Conservation (phyloP, 768 basidiomycete species). For the Astraeus odoratus region DNA sequence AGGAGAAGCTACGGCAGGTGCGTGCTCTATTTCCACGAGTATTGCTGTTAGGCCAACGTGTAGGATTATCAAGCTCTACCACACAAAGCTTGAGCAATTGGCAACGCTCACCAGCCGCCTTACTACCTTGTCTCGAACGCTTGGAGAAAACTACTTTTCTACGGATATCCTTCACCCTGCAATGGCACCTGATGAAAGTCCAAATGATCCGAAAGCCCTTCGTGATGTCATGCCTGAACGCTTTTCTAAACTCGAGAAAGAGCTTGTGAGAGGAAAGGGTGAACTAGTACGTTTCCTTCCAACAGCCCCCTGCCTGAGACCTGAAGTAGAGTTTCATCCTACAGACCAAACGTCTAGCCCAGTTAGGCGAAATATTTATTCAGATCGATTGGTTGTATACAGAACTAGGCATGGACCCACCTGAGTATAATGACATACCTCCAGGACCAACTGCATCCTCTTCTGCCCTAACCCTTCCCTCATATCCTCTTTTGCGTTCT, state of each 20-base stretch:
- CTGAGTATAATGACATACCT: conserved; percentile 42
- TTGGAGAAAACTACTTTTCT: conserved; percentile 53
- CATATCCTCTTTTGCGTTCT: conserved; percentile 37
- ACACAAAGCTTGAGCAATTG: conserved; percentile 72
- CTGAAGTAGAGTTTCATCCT: conserved; percentile 2
- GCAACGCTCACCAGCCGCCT: conserved; percentile 65
- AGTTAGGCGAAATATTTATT: conserved; percentile 55
- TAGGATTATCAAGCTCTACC: conserved; percentile 45
- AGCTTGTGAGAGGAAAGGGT: conserved; percentile 77
- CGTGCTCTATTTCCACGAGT: conserved; percentile 19
- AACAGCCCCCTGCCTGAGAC: neutral
- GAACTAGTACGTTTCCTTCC: conserved; percentile 59
- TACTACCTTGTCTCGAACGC: conserved; percentile 47
- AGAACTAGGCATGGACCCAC: conserved; percentile 71
- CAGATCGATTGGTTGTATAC: conserved; percentile 80
- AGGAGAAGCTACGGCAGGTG: conserved; percentile 77
- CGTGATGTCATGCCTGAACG: conserved; percentile 76
- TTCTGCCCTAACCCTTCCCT: conserved; percentile 32
- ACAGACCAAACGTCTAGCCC: conserved; percentile 60
- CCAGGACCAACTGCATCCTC: conserved; percentile 26
- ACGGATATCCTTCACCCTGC: conserved; percentile 48
- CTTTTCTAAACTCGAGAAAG: conserved; percentile 75
- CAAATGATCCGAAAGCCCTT: conserved; percentile 33
- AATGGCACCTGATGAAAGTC: conserved; percentile 35
- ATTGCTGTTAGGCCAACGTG: neutral